phyloP scores from a whole-genome alignment of 1,139 yeast species.

The Scheffersomyces lignicola region DNA sequence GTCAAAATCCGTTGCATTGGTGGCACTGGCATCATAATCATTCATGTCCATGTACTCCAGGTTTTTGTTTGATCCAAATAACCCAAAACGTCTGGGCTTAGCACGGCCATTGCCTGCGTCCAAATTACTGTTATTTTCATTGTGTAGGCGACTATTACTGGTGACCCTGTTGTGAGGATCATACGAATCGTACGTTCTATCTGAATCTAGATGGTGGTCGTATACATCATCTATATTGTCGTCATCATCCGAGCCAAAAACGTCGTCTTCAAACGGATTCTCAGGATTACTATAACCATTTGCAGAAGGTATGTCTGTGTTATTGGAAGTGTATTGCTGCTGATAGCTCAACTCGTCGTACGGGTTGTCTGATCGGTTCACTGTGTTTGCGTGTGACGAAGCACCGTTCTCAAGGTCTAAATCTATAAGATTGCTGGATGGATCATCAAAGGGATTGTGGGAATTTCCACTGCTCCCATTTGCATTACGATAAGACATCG shows the following conservation, averaged over 20 bases:
- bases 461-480: slow-evolving; percentile 1
- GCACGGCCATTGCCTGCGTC: neutral
- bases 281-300: slow-evolving; percentile 2
- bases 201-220: slow-evolving; percentile 7
- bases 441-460: slow-evolving; percentile 23
- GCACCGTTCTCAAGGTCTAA: slow-evolving; percentile 20
- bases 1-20: slow-evolving; percentile 47
- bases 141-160: slow-evolving; percentile 16
- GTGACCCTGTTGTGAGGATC: slow-evolving; percentile 8
- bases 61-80: slow-evolving; percentile 6
- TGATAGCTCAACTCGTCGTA: slow-evolving; percentile 14
- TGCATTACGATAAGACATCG: slow-evolving; percentile 1
- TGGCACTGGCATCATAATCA: slow-evolving; percentile 14
- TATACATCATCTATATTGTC: slow-evolving; percentile 14
- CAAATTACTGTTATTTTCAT: slow-evolving; percentile 5
- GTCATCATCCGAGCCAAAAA: slow-evolving; percentile 38
- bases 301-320: slow-evolving; percentile 4
- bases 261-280: slow-evolving; percentile 35
- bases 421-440: slow-evolving; percentile 30
- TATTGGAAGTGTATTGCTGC: slow-evolving; percentile 11
- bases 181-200: slow-evolving; percentile 7
- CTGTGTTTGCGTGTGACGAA: slow-evolving; percentile 6
- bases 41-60: slow-evolving; percentile 25
- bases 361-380: slow-evolving; percentile 15
- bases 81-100: slow-evolving; percentile 5